Base-by-base conservation (phyloP, 768 basidiomycete species). In the Cubamyces lactineus region DNA sequence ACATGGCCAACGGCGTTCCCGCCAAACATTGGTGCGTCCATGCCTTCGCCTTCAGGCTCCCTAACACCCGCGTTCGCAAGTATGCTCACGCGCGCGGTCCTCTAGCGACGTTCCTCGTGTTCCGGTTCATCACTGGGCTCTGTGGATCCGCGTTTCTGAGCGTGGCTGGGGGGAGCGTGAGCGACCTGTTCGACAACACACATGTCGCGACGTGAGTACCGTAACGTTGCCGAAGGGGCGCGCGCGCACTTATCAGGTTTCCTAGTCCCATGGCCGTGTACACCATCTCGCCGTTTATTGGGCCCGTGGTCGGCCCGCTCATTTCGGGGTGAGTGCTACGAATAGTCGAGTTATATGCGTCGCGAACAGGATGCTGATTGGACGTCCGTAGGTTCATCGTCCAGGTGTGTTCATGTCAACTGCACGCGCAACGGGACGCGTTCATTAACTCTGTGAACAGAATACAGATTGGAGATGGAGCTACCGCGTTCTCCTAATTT, bases 1-100 rank as follows among this genome's bases (percentile, higher is more conserved):
- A 84, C 86, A 19, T 88, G 87, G 68, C 87, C 89, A 0, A 85
- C 90, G 6, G 88, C 89, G 1, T 92, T 94, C 62, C 82, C 89
- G 1, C 86, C 84, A 3, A 79, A 90, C 66, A 80, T 85, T 23
- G 80, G 87, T 87, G 52, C 49, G 83, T 75, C 15, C 11, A 26
- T 1, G 16, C 30, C 5, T 1, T 11, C 3, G 12, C 7, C 48
- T 39, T 19, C 12, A n/a, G 13, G 16, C 9, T 26, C 19, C 39
- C 11, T 26, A 21, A 9, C 49, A 16, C 47, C 57, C 49, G 49
- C 43, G 17, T 43, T 53, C 40, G 50, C 55, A 5, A 3, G 23
- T 23, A 12, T 13, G 23, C 46, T 21, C 23, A 28, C 49, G 42
- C 53, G 41, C 26, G 11, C 13, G n/a, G n/a, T 40, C 26, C 34